Evolutionary conservation across 441 rosid genomes (phyloP).

Genomic region (Aleurites moluccanus): DNA sequence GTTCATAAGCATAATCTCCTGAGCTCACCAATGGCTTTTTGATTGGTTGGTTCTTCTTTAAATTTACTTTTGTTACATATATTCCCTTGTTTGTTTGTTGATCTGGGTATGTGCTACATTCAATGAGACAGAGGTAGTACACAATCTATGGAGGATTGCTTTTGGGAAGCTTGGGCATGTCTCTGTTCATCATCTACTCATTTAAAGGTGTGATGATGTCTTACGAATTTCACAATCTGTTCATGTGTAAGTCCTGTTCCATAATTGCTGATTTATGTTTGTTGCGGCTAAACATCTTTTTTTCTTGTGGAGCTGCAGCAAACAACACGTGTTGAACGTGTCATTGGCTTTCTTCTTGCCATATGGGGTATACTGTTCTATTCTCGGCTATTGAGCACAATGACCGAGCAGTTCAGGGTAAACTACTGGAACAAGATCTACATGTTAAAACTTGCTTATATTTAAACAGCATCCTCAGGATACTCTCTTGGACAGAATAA

Average conservation of each 20-base stretch:
- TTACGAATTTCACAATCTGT: constrained; percentile 24
- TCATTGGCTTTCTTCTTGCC: constrained; percentile 83
- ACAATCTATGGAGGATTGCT: constrained; percentile 80
- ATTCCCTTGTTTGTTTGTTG: constrained; percentile 18
- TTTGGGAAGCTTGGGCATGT: constrained; percentile 99
- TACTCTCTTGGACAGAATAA: constrained; percentile 54
- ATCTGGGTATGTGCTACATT: constrained; percentile 21
- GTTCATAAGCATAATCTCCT: no score
- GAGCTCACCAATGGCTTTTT: not conserved
- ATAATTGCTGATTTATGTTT: constrained; percentile 16
- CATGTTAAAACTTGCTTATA: constrained; percentile 14
- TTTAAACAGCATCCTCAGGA: constrained; percentile 27
- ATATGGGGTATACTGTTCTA: constrained; percentile 96
- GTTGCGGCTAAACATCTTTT: constrained; percentile 31
- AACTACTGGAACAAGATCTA: constrained; percentile 26
- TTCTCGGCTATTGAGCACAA: constrained; percentile 91
- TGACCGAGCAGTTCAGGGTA: constrained; percentile 97
- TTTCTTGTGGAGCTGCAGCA: constrained; percentile 62
- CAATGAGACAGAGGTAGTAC: constrained; percentile 50
- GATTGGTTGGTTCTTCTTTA: constrained; percentile 1
- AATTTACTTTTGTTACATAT: constrained; percentile 1
- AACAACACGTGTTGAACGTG: constrained; percentile 84
- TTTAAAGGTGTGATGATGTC: constrained; percentile 53
- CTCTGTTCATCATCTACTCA: constrained; percentile 90
- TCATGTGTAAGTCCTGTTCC: constrained; percentile 17